phyloP scores from a whole-genome alignment of 768 basidiomycete species.

The Termitomyces sp. region DNA sequence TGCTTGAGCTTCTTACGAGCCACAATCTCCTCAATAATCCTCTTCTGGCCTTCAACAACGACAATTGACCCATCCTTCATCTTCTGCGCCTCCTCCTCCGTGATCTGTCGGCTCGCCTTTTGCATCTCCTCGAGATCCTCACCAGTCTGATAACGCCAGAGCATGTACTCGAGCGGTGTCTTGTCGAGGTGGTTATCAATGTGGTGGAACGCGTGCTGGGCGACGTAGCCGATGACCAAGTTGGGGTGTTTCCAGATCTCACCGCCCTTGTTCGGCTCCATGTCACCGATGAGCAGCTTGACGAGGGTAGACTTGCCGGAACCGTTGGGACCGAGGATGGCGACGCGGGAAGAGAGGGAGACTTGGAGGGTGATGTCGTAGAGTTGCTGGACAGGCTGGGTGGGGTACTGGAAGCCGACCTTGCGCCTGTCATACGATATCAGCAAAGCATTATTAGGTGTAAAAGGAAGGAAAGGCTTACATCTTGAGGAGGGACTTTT shows the following conservation, averaged over 20 bases:
- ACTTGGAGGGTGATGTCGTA: constrained; percentile 96
- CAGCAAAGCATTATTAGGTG: background rate
- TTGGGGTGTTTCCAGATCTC: constrained; percentile 99
- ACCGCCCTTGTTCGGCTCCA: constrained; percentile 95
- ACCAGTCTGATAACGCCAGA: constrained; percentile 99
- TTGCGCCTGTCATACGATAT: constrained; percentile 51
- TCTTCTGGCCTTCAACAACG: constrained; percentile 92
- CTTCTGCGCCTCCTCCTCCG: constrained; percentile 86
- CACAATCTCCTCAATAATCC: constrained; percentile 89
- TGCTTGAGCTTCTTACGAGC: constrained; percentile 98
- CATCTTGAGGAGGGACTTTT: constrained; percentile 97
- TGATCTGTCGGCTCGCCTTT: constrained; percentile 87
- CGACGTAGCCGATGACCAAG: constrained; percentile 98
- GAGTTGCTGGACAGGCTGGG: constrained; percentile 82
- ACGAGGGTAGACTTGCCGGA: constrained; percentile 98
- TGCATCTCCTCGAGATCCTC: constrained; percentile 96
- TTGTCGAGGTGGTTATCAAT: constrained; percentile 98
- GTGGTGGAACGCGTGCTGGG: constrained; percentile 99
- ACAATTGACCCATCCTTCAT: constrained; percentile 93
- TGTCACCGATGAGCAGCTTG: constrained; percentile 94
- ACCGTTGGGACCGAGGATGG: constrained; percentile 97
- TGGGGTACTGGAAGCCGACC: constrained; percentile 96
- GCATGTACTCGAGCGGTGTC: constrained; percentile 98
- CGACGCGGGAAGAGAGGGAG: constrained; percentile 97
- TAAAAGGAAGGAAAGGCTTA: constrained; percentile 18